Evolutionary conservation across 345 rosid genomes (phyloP).

Genomic region (Brassica rapa): DNA sequence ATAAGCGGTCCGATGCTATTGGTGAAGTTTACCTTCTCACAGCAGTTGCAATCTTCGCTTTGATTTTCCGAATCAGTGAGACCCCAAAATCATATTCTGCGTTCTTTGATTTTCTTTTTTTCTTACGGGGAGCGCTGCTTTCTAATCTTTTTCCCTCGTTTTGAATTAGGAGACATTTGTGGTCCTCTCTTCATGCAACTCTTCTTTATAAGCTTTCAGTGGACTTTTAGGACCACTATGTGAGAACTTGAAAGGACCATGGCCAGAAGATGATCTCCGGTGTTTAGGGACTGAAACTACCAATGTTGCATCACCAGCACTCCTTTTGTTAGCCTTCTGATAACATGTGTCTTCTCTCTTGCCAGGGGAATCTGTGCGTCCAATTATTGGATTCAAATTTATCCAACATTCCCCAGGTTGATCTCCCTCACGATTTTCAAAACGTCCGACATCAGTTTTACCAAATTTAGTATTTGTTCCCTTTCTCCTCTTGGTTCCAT

Average conservation of each 20-base stretch:
- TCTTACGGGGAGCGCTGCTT: conserved; percentile 43
- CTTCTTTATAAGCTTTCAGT: background rate
- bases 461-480: conserved; percentile 51
- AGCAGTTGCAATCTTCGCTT: conserved; percentile 49
- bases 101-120: conserved; percentile 43
- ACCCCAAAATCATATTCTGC: too few relatives aligned
- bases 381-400: conserved; percentile 80
- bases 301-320: conserved; percentile 51
- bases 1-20: background rate
- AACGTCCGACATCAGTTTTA: conserved; percentile 78
- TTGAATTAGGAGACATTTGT: conserved; percentile 29
- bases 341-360: conserved; percentile 45
- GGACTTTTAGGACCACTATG: conserved; percentile 41
- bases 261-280: conserved; percentile 60
- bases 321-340: conserved; percentile 59
- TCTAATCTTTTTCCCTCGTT: conserved; percentile 29
- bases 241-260: conserved; percentile 56
- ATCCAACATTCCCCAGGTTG: conserved; percentile 53
- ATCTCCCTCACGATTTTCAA: conserved; percentile 93
- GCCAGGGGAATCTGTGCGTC: conserved; percentile 55
- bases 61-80: conserved; percentile 2
- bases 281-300: conserved; percentile 73
- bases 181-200: conserved; percentile 41
- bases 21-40: conserved; percentile 57
- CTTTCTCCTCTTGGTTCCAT: conserved; percentile 60